Evolutionary conservation across 371 early-diverging fungal genomes (phyloP), one percentile per base, ranked within the genome.

Genomic region (Mucor velutinosus): DNA sequence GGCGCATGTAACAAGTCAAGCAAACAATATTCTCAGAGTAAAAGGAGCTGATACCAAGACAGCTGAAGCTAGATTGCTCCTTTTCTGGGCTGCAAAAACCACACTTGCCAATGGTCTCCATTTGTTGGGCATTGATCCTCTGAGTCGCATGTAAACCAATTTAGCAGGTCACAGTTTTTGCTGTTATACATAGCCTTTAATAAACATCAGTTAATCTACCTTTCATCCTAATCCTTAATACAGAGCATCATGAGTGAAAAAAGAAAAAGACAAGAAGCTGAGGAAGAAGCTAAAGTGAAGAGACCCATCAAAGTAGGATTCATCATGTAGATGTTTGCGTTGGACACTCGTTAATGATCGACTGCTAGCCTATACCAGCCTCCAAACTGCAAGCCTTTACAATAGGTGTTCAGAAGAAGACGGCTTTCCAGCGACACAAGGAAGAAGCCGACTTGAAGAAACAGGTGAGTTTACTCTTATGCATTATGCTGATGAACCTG

Each of bases 61-160:
- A 56, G 97, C 97, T 5, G 76, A 85, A 55, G 91, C 96, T 0
- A 85, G 97, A 47, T 75, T 97, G 69, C 79, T 90, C 10, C 66
- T 97, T 67, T 96, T 89, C 67, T 84, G 80, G 74, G 83, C 91
- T 60, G 93, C 94, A 5, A 80, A 92, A 63, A 84, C 87, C 33
- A 92, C 95, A 7, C 72, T 98, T 6, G 83, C 87, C 19, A 97
- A 95, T 71, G 95, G 90, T 8, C 67, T 97, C 51, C 71, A 78
- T 17, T 64, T 96, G 7, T 73, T 98, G 25, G 97, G 97, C 21
- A 72, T 94, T 41, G 63, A 68, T 27, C 96, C 96, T 15, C 70
- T 98, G 30, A 89, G 93, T 63, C 86, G 91, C 59, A 97, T 97
- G 95, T 97, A 86, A 64, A 30, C 47, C 21, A 11, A 23, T 27